Base-by-base conservation (phyloP, 495 filamentous ascomycete genomes). In the Penicillium paradoxum region DNA sequence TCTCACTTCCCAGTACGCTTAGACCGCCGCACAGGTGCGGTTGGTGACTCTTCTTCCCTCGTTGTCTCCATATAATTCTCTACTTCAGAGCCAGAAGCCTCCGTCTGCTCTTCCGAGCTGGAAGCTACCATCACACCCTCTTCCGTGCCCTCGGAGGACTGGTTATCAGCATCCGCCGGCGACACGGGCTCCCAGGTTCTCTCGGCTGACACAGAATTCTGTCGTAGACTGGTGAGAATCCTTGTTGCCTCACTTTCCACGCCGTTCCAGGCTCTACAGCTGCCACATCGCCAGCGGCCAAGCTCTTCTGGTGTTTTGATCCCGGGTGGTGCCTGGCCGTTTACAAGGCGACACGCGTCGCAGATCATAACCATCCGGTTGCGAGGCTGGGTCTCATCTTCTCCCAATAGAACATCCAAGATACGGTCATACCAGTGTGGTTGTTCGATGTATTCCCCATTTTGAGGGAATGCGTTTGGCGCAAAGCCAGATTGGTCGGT, bases 241-340 rank as follows among this genome's bases (percentile, higher is more conserved):
- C 85, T 82, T 49, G 78, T 84, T 1, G 80, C 82, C 58, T 90
- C 86, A 51, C 84, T 83, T 55, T 90, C 86, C 58, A 84, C 79
- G 2, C 92, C 91, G 66, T 98, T 98, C 77, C 79, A 80, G n/a
- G 82, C 75, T 1, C 87, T 84, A 61, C 93, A 99, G 38, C 81
- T 83, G 53, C 83, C 86, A 72, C 93, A 99, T 46, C 85, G 83
- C 93, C 93, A 99, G 57, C 76, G 79, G 9, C 92, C 93, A 0
- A 99, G 66, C 38, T 96, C 92, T 14, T 88, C 81, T 14, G 91
- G 71, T 0, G 75, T 82, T 61, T 83, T 86, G 3, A 86, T 82
- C 2, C 95, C 93, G 0, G 93, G 93, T 10, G 93, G 92, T 2
- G 95, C 93, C 62, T 96, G 92, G 3, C 93, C 93, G 63, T 99